Conservation (phyloP, 805 yeast genomes). For the Yamadazyma tumulicola region DNA sequence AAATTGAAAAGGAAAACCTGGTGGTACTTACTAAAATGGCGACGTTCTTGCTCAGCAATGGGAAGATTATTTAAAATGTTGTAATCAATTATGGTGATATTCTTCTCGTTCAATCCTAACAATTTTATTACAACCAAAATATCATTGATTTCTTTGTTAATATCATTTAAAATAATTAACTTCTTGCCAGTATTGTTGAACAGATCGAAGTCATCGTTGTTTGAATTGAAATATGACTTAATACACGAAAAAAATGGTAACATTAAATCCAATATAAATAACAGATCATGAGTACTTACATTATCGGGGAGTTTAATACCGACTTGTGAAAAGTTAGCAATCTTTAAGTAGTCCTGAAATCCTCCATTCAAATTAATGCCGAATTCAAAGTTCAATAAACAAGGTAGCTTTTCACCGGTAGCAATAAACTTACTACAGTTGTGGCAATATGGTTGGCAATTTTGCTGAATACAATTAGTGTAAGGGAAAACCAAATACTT, state of each 20-base stretch:
- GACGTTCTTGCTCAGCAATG: conserved; percentile 5
- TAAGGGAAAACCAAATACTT: conserved; percentile 33
- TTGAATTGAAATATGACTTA: conserved; percentile 5
- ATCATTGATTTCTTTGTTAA: conserved; percentile 32
- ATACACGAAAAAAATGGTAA: conserved; percentile 33
- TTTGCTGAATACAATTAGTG: conserved; percentile 29
- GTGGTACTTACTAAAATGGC: conserved; percentile 14
- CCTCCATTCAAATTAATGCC: conserved; percentile 39
- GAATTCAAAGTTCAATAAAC: conserved; percentile 22
- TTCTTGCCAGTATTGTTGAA: conserved; percentile 12
- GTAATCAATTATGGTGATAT: conserved; percentile 15
- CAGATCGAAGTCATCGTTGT: neutral
- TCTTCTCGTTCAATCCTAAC: conserved; percentile 16
- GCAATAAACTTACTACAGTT: conserved; percentile 10
- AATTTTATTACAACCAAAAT: conserved; percentile 30
- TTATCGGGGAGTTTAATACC: conserved; percentile 24
- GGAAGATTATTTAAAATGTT: conserved; percentile 8
- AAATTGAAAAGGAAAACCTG: conserved; percentile 22
- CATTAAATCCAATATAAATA: conserved; percentile 30
- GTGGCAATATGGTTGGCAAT: conserved; percentile 15
- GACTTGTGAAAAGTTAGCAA: conserved; percentile 22
- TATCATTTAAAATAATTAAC: conserved; percentile 28
- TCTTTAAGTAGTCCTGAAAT: conserved; percentile 32
- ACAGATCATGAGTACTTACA: conserved; percentile 34
- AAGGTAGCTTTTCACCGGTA: conserved; percentile 12